Base-by-base conservation (phyloP, 2,329 filamentous ascomycete species). In the Kalmusia sp. region DNA sequence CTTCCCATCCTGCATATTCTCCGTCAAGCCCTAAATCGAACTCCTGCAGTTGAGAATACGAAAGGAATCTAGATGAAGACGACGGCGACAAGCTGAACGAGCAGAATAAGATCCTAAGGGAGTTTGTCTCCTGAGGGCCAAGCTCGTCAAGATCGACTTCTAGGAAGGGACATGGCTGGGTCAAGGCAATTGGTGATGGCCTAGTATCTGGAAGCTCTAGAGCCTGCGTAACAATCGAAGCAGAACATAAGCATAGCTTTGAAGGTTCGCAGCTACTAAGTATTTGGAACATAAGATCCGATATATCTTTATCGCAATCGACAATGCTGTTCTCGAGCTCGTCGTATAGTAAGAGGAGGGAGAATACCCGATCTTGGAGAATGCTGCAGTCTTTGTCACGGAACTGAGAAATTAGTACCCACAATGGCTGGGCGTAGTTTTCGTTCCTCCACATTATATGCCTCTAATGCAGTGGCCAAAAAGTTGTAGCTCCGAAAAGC, bases 331-430 rank as follows among this genome's bases (percentile, higher is more conserved):
- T 5, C 1, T 9, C 5, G 8, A 12, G 31, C 21, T 56, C 45
- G 6, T 33, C 15, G 9, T 30, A 52, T 2, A 56, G 27, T 1
- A 38, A 31, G 3, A 52, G 34, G 8, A 56, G 45, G 7, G 49
- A 56, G 24, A 49, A 56, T 7, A 52, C 39, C 3, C 31, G 14
- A 21, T 56, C 53, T 14, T 27, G 44, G 17, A 27, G 21, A 12
- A 49, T 22, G 9, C 33, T 27, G 33, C 49, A 56, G 25, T 46
- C 5, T 28, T 49, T 45, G 1, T 22, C 7, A 2, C 27, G 31
- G 25, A 49, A 56, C 1, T 6, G 14, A 9, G 12, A 22, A 2
- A 56, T 15, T 21, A 38, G 33, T 8, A 49, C 21, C 17, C 15
- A 2, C 6, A 38, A 11, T 22, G 35, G 7, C 17, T 1, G 9